Evolutionary conservation across 768 basidiomycete species (phyloP), one percentile per base, ranked within the genome.

Genomic region (Mycena crocata): DNA sequence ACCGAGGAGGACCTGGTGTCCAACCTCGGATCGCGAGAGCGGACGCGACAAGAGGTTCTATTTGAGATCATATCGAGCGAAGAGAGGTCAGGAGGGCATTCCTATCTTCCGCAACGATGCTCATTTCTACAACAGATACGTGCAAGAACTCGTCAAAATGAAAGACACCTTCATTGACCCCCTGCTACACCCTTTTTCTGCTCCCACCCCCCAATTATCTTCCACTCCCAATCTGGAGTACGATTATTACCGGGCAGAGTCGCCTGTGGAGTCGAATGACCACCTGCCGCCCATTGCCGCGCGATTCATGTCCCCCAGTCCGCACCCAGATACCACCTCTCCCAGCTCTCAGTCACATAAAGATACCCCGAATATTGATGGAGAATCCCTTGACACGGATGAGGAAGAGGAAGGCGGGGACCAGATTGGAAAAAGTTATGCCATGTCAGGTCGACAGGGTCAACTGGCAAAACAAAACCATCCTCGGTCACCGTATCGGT

Each of bases 41-140:
- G 96, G 63, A 98, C 96, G 40, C 88, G 96, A 57, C 96, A 98
- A 78, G 96, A 98, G 81, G 96, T 98, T 8, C 79, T 98, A 30
- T 98, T 95, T 83, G 96, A 98, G 82, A 98, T 98, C 70, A 95
- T 98, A 52, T 92, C 93, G 32, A 95, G 94, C 71, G 96, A 98
- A 81, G 95, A 98, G 78, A 89, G 96, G 94, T 94, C 73, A 55
- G 87, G 19, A 42, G 58, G 55, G 19, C 50, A 44, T 37, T 2
- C 10, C 5, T 24, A 67, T 65, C 31, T 57, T 49, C 23, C 42
- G 35, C 48, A 21, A 49, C 24, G 12, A 44, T 44, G 40, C 57
- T 75, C 59, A 72, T 67, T 63, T 58, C 32, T 57, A 50, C 35
- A 24, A 2, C 75, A 98, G 96, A 89, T 98, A 98, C 75, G 95